phyloP scores from a whole-genome alignment of 2,329 filamentous ascomycete species.

The Beauveria sp. region DNA sequence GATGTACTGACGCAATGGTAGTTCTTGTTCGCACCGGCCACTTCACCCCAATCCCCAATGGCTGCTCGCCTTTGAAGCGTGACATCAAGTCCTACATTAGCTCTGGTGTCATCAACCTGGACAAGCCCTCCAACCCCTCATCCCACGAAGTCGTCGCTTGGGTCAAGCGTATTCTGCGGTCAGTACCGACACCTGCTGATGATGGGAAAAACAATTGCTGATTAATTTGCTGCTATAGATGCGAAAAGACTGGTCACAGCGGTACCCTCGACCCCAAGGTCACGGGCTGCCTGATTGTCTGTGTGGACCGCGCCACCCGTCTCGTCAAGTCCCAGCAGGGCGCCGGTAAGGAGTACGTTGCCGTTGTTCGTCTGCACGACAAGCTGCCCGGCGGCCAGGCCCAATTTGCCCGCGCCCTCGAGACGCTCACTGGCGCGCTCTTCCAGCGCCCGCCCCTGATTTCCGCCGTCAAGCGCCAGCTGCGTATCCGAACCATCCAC shows the following conservation, averaged over 20 bases:
- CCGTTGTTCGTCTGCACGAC: conserved; percentile 90
- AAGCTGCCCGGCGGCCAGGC: conserved; percentile 89
- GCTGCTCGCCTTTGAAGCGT: conserved; percentile 83
- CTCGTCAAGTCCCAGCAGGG: conserved; percentile 98
- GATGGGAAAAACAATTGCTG: background rate
- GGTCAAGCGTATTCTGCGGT: conserved; percentile 96
- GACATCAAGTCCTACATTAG: conserved; percentile 96
- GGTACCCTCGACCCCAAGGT: conserved; percentile 98
- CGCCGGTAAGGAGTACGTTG: conserved; percentile 98
- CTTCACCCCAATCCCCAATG: conserved; percentile 93
- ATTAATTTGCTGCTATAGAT: conserved; percentile 19
- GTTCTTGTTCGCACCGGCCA: conserved; percentile 90
- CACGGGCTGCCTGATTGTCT: conserved; percentile 90
- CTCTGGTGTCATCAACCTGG: conserved; percentile 94
- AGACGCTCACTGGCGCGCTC: conserved; percentile 91
- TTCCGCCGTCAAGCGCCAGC: conserved; percentile 96
- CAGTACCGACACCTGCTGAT: conserved; percentile 23
- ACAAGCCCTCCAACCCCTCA: conserved; percentile 83
- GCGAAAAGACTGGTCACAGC: conserved; percentile 94
- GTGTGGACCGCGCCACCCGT: conserved; percentile 92
- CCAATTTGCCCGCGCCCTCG: conserved; percentile 86
- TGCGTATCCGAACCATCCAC: conserved; percentile 96
- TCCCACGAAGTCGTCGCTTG: conserved; percentile 98
- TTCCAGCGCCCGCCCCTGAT: conserved; percentile 91
- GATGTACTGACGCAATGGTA: conserved; percentile 30